phyloP scores from a whole-genome alignment of 495 filamentous ascomycete species.

The Xylaria bambusicola region DNA sequence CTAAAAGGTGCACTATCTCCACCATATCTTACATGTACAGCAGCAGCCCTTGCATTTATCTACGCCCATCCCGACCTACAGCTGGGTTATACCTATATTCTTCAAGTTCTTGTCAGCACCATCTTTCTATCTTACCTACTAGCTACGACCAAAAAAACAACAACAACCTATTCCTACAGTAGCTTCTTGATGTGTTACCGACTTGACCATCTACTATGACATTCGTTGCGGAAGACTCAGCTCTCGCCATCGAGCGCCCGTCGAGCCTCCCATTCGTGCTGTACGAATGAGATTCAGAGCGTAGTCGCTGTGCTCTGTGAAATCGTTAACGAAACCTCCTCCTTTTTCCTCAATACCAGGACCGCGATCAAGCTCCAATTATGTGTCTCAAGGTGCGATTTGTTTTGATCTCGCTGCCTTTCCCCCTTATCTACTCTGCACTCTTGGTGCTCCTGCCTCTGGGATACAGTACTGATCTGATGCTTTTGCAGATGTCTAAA shows the following conservation, averaged over 20 bases:
- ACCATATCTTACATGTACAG: too few species aligned
- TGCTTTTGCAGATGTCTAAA: slow-evolving; percentile 23
- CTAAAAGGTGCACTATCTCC: slow-evolving; percentile 6
- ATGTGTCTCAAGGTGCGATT: slow-evolving; percentile 15
- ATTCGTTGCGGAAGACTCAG: background rate
- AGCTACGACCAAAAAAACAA: too few species aligned
- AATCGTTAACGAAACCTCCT: background rate
- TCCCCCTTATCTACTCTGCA: background rate
- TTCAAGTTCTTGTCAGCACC: slow-evolving; percentile 3
- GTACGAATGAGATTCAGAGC: slow-evolving; percentile 5
- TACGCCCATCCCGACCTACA: background rate
- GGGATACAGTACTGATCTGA: background rate
- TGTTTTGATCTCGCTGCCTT: background rate
- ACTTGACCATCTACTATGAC: slow-evolving; percentile 10
- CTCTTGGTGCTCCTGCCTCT: background rate
- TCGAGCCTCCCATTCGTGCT: background rate
- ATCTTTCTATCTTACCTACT: background rate
- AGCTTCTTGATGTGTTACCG: background rate
- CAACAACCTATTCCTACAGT: too few species aligned
- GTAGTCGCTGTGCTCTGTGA: slow-evolving; percentile 7
- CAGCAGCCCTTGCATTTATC: background rate
- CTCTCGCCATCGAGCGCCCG: slow-evolving; percentile 11
- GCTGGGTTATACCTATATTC: background rate
- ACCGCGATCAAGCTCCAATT: background rate
- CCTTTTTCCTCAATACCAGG: background rate